These are phyloP conservation scores for Umbelopsis ramanniana DNA, from an alignment of 192 early-diverging fungal genomes.

Conservation along the genomic window DNA sequence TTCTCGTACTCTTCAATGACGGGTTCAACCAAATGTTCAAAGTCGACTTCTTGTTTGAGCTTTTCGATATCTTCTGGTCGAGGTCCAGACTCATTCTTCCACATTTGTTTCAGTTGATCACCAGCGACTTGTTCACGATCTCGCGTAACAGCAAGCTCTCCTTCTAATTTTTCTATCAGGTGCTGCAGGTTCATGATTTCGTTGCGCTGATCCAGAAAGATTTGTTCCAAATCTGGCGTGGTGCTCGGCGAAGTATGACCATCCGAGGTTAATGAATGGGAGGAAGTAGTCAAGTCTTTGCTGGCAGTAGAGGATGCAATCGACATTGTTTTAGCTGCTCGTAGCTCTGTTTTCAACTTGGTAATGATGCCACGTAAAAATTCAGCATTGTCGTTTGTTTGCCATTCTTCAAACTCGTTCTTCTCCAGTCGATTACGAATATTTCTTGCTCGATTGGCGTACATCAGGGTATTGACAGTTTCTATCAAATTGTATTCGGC, in stretches of 20 bases:
- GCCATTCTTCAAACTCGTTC: constrained; percentile 66
- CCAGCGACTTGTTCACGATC: constrained; percentile 29
- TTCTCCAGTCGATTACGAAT: constrained; percentile 91
- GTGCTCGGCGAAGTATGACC: constrained; percentile 14
- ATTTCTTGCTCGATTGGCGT: constrained; percentile 94
- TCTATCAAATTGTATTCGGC: constrained; percentile 86
- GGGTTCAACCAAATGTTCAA: constrained; percentile 64
- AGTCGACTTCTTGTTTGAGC: constrained; percentile 39
- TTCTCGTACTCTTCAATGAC: constrained; percentile 76
- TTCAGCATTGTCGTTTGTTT: constrained; percentile 69
- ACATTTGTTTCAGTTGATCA: constrained; percentile 28
- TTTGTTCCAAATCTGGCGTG: constrained; percentile 27
- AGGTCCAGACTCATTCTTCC: constrained; percentile 10
- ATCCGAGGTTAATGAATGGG: constrained; percentile 8
- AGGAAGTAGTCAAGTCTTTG: constrained; percentile 24
- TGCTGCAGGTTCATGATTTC: constrained; percentile 28
- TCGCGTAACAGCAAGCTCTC: constrained; percentile 31
- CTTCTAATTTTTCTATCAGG: constrained; percentile 36
- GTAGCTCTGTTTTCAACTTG: constrained; percentile 64
- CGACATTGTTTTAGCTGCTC: constrained; percentile 34
- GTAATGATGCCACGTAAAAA: constrained; percentile 66
- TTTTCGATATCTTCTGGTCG: constrained; percentile 6
- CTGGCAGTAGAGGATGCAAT: constrained; percentile 27
- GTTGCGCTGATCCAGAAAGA: constrained; percentile 28
- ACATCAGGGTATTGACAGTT: constrained; percentile 94